Evolutionary conservation across 2,329 filamentous ascomycete species (phyloP), one percentile per base, ranked within the genome.

Genomic region (Penicillium occitanis): DNA sequence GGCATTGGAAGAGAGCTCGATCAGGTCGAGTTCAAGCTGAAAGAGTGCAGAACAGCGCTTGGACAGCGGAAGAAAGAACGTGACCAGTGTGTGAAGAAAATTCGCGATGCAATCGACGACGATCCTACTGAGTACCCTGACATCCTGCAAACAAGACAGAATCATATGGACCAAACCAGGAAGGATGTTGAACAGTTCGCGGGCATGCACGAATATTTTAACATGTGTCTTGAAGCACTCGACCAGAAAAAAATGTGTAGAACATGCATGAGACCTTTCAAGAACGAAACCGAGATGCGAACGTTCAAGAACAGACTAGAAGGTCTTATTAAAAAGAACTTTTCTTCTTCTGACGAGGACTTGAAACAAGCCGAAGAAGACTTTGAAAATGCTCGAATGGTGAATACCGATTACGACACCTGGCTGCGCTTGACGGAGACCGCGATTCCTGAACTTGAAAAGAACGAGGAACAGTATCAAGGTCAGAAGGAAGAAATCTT

Each of bases 11-110:
- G 91, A 69, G 90, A 93, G 71, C 83, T 94, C 35, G 90, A 92
- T 72, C 90, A 93, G 70, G 80, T 92, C 11, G 90, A 93, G 68
- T 92, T 88, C 76, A 88, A 87, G 72, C 80, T 96, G 40, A 89
- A 87, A 55, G 88, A 83, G 57, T 80, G 85, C 28, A 87, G 87
- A 53, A 87, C 88, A n/a, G 86, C 86, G 13, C 81, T 90, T 30
- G 87, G 85, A 70, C 86, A 87, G 73, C 89, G 89, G 70, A 82
- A 85, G 14, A 80, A 84, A 35, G 90, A 93, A 66, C 81, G 87
- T 50, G 80, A 86, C 44, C 81, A 81, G 35, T 90, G 87, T 73
- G 86, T 91, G 67, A 80, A 85, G 44, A 84, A 86, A 28, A 86
- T 92, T 59, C 84, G 85, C 8, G 84, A 88, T 5, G 84, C 85